Conservation (phyloP, 257 asterid species). For the Primulina huaijiensis region DNA sequence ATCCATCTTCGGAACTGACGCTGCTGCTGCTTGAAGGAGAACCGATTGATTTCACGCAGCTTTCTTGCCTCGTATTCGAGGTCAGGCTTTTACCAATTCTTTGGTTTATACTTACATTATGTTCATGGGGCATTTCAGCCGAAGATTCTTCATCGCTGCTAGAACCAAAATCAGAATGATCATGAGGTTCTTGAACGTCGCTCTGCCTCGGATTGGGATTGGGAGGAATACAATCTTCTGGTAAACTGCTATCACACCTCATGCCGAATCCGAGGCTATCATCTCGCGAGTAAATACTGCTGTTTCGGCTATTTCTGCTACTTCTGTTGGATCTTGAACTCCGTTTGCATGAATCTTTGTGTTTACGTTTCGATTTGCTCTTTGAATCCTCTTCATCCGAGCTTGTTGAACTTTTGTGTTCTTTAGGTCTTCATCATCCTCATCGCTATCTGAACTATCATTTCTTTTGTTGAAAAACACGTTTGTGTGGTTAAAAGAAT, state of each 20-base stretch:
- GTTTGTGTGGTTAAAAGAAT: conserved; percentile 1
- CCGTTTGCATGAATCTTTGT: conserved; percentile 21
- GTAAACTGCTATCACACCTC: conserved; percentile 27
- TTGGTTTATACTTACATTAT: conserved; percentile 18
- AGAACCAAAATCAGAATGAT: conserved; percentile 19
- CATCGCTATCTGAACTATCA: conserved; percentile 27
- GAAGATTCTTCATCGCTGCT: conserved; percentile 29
- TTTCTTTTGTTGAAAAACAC: conserved; percentile 20
- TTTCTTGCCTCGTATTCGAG: background rate
- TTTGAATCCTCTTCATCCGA: conserved; percentile 28
- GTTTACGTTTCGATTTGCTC: background rate
- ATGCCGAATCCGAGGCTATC: conserved; percentile 26
- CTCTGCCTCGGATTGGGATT: conserved; percentile 13
- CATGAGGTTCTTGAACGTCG: background rate
- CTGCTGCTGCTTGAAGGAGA: conserved; percentile 5
- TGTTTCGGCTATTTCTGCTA: conserved; percentile 8
- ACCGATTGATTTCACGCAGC: background rate
- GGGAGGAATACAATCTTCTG: conserved; percentile 16
- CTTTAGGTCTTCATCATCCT: conserved; percentile 10
- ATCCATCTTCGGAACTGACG: conserved; percentile 9
- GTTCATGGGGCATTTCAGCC: background rate
- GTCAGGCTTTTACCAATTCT: background rate
- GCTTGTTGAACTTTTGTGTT: conserved; percentile 9
- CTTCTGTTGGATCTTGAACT: conserved; percentile 31
- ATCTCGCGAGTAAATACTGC: conserved; percentile 21